Conservation (phyloP, 2,329 filamentous ascomycete genomes). For the Hypoxylon sp. region DNA sequence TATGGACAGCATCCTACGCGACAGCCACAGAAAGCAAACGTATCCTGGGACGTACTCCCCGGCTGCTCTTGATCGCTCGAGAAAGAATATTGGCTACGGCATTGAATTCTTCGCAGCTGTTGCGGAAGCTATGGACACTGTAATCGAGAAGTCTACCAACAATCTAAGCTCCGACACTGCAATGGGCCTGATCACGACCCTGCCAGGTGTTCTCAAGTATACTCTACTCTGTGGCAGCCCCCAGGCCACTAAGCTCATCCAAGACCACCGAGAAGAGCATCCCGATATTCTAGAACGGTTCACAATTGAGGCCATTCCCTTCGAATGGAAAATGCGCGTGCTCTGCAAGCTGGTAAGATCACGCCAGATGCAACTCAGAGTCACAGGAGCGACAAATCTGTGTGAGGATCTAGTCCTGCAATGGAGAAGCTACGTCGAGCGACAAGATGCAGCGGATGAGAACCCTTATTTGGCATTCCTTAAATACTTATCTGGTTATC, state of each 20-base stretch:
- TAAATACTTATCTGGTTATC: slow-evolving; percentile 76
- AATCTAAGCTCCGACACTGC: slow-evolving; percentile 64
- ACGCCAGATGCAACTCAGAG: slow-evolving; percentile 90
- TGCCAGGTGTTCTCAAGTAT: slow-evolving; percentile 62
- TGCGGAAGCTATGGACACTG: slow-evolving; percentile 60
- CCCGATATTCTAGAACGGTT: slow-evolving; percentile 59
- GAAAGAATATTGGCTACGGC: slow-evolving; percentile 58
- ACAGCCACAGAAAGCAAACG: slow-evolving; percentile 52
- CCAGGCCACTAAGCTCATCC: slow-evolving; percentile 55
- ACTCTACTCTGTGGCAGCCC: slow-evolving; percentile 58
- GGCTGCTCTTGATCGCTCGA: slow-evolving; percentile 50
- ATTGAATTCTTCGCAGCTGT: slow-evolving; percentile 62
- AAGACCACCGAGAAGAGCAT: slow-evolving; percentile 54
- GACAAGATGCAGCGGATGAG: slow-evolving; percentile 56
- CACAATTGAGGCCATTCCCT: slow-evolving; percentile 66
- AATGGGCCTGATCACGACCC: slow-evolving; percentile 56
- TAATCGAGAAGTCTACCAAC: slow-evolving; percentile 71
- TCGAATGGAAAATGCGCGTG: slow-evolving; percentile 78
- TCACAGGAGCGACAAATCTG: slow-evolving; percentile 82
- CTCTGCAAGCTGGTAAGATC: slow-evolving; percentile 82
- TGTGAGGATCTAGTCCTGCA: slow-evolving; percentile 77
- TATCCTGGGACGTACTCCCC: slow-evolving; percentile 36
- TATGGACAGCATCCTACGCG: slow-evolving; percentile 46
- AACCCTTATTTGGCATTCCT: slow-evolving; percentile 63
- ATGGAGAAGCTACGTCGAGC: slow-evolving; percentile 72